Evolutionary conservation across 768 basidiomycete genomes (phyloP).

Genomic region (Amanita pseudoporphyria): DNA sequence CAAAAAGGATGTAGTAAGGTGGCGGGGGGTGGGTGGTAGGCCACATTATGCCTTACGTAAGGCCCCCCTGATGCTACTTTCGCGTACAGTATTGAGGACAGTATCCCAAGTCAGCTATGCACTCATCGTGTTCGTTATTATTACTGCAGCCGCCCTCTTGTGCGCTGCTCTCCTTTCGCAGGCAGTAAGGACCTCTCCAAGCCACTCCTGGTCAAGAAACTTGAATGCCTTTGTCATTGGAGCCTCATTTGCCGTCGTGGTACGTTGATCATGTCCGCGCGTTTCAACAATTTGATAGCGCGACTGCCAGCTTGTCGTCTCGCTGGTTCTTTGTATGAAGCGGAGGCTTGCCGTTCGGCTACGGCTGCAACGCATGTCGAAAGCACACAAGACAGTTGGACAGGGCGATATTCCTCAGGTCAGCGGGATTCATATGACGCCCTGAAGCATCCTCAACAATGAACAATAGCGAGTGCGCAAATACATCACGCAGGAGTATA

Average conservation of each 20-base stretch:
- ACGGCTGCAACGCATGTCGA: slow-evolving; percentile 60
- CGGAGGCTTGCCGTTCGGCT: slow-evolving; percentile 58
- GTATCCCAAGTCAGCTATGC: slow-evolving; percentile 46
- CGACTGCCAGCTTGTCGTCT: slow-evolving; percentile 38
- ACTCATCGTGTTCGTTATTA: slow-evolving; percentile 37
- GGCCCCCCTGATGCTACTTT: slow-evolving; percentile 1
- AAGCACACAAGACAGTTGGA: slow-evolving; percentile 41
- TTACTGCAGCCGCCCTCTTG: slow-evolving; percentile 51
- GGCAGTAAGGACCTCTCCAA: slow-evolving; percentile 56
- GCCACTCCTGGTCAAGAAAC: slow-evolving; percentile 47
- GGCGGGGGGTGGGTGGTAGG: slow-evolving; percentile 17
- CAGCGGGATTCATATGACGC: not conserved
- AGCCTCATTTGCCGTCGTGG: slow-evolving; percentile 62
- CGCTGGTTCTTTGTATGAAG: slow-evolving; percentile 55
- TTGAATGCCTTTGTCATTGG: slow-evolving; percentile 61
- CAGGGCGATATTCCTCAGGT: slow-evolving; percentile 56
- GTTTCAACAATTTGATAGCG: not conserved
- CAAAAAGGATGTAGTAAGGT: slow-evolving; percentile 64
- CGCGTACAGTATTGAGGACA: slow-evolving; percentile 27
- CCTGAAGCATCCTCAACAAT: not conserved
- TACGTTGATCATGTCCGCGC: slow-evolving; percentile 17
- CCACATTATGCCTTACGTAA: slow-evolving; percentile 4
- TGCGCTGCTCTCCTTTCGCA: slow-evolving; percentile 60
- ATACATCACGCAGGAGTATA: slow-evolving; percentile 66
- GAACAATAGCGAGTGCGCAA: slow-evolving; percentile 45